Percentiles rank a stretch among this genome's conserved stretches.
These are phyloP conservation scores for Lactarius psammicola DNA, from an alignment of 768 basidiomycete species.

Conservation along the genomic window DNA sequence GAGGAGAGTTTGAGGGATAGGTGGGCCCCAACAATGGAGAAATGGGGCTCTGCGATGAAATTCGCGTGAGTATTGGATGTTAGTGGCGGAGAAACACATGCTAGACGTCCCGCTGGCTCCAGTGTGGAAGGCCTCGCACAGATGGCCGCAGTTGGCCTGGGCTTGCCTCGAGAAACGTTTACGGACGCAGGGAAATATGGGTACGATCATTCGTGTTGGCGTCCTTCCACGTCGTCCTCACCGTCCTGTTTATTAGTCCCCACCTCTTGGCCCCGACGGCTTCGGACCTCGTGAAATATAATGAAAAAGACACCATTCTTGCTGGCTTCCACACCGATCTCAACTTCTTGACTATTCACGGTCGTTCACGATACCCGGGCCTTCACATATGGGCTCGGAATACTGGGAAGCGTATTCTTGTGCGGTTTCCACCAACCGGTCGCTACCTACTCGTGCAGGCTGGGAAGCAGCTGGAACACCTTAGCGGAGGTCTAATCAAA, in stretches of 20 bases:
- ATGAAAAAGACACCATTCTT: conserved; percentile 75
- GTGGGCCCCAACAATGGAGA: conserved; percentile 76
- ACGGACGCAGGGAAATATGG: conserved; percentile 82
- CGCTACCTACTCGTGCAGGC: conserved; percentile 89
- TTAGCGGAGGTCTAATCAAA: conserved; percentile 80
- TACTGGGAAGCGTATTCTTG: conserved; percentile 84
- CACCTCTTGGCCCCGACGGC: conserved; percentile 94
- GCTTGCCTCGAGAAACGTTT: conserved; percentile 65
- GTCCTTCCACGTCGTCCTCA: conserved; percentile 1
- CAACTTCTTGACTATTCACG: conserved; percentile 91
- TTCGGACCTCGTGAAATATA: conserved; percentile 81
- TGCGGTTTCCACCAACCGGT: conserved; percentile 78
- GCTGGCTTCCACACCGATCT: conserved; percentile 95
- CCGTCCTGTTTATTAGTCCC: conserved; percentile 44
- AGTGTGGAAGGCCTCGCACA: conserved; percentile 86
- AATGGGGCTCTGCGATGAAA: conserved; percentile 90
- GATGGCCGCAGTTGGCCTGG: conserved; percentile 85
- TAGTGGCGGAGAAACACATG: neutral
- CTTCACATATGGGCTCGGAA: conserved; percentile 95
- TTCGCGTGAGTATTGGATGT: conserved; percentile 56
- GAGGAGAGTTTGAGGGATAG: conserved; percentile 52
- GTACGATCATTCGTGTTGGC: conserved; percentile 40
- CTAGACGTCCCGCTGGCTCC: conserved; percentile 20
- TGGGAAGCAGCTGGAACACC: conserved; percentile 91
- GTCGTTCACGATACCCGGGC: conserved; percentile 82